Base-by-base conservation (phyloP, 2,329 filamentous ascomycete species). In the Aspergillus candidus region DNA sequence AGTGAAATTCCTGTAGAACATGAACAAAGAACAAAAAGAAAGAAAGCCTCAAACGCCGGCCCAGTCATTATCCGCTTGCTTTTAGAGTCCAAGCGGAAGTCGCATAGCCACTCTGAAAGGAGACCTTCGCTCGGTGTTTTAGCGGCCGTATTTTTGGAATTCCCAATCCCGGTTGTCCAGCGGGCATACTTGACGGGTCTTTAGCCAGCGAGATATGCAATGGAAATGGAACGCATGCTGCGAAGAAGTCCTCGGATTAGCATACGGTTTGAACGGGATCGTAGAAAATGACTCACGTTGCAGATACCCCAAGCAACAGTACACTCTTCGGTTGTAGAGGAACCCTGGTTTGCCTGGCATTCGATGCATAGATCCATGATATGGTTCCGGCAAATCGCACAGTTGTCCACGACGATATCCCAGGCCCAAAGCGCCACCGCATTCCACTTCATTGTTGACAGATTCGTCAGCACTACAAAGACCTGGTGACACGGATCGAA, bases 361-460 rank as follows among this genome's bases (percentile, higher is more conserved):
- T 98, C 93, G 59, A 98, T 98, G 69, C 93, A 98, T 22, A 98
- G 77, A 69, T 98, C 93, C 93, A 98, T 98, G 70, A 98, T 98
- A 69, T 98, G 93, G 68, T 98, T 98, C 65, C 93, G 81, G 76
- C 93, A 98, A 65, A 98, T 98, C 60, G 93, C 93, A 67, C 93
- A 98, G 78, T 98, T 98, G 72, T 98, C 93, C 49, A 98, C 93
- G 29, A 97, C 90, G 47, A 98, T 98, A 66, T 98, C 93, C 93
- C 93, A 98, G 0, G 93, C 93, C 93, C 93, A 98, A 2, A 98
- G 78, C 33, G 93, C 90, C 40, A 98, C 93, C 0, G 93, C 93
- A 60, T 97, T 97, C 93, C 93, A 98, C 91, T 96, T 27, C 22
- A 27, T 27, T 27, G 22, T 27, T 27, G 22, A 27, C 22, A 10